A percentile compares a stretch with the other conserved stretches of the same genome.
Conservation (phyloP, 148 eudicot genomes). For the Persicaria maculosa region DNA sequence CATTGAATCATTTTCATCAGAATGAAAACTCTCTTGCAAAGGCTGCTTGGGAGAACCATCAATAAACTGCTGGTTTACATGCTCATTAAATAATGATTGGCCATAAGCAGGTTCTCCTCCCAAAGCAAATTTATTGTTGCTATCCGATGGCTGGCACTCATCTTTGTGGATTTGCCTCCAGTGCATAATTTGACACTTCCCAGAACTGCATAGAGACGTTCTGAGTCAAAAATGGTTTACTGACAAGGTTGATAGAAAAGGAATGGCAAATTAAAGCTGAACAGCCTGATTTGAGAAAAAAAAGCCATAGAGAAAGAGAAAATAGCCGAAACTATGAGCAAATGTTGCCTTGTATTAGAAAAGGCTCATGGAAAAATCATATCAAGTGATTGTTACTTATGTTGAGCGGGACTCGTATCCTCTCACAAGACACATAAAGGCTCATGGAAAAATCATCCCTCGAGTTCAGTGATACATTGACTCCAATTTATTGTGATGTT, state of each 20-base stretch:
- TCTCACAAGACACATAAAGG: not conserved
- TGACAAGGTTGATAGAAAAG: not conserved
- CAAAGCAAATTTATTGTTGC: conserved; percentile 20
- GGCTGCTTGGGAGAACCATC: conserved; percentile 23
- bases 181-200: conserved; percentile 88
- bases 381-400: not conserved
- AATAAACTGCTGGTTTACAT: conserved; percentile 14
- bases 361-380: not conserved
- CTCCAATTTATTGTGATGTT: conserved; percentile 25
- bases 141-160: conserved; percentile 61
- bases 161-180: conserved; percentile 97
- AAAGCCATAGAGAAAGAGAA: not conserved
- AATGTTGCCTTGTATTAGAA: not conserved
- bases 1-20: conserved; percentile 19
- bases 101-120: conserved; percentile 31
- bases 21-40: conserved; percentile 22
- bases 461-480: conserved; percentile 20
- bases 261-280: not conserved
- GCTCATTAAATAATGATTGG: conserved; percentile 20
- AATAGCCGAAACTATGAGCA: not conserved
- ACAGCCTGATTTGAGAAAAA: not conserved
- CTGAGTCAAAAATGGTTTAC: not conserved
- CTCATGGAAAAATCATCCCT: conserved; percentile 26
- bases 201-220: conserved; percentile 58
- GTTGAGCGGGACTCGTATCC: not conserved